phyloP scores from a whole-genome alignment of 148 eudicot genomes.

The Heliosperma pusillum region DNA sequence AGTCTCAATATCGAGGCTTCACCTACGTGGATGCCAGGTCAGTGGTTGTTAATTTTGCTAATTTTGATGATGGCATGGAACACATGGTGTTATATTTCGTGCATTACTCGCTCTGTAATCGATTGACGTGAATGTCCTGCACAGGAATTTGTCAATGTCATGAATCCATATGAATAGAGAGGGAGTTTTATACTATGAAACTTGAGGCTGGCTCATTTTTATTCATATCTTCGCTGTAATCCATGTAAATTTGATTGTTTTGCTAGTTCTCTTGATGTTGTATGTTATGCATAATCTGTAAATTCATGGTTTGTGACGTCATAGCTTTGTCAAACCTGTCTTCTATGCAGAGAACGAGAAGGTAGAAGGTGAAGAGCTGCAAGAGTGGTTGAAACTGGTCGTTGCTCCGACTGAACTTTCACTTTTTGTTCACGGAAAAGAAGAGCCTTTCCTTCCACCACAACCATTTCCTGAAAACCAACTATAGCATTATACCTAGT shows the following conservation, averaged over 20 bases:
- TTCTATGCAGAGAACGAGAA: conserved; percentile 63
- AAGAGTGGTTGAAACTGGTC: conserved; percentile 81
- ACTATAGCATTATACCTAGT: conserved; percentile 5
- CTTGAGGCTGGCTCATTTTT: not conserved
- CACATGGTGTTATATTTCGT: too few species aligned
- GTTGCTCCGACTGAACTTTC: conserved; percentile 86
- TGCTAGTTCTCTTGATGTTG: too few species aligned
- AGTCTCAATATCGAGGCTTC: too few species aligned
- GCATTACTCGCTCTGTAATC: too few species aligned
- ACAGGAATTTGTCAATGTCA: too few species aligned
- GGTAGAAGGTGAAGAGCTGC: conserved; percentile 88
- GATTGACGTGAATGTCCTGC: too few species aligned
- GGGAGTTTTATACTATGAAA: not conserved
- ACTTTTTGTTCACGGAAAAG: conserved; percentile 57
- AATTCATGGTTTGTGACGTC: not conserved
- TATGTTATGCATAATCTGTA: too few species aligned
- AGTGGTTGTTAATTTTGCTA: too few species aligned
- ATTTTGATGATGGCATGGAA: too few species aligned
- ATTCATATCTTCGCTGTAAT: too few species aligned
- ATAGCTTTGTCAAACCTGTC: conserved; percentile 3
- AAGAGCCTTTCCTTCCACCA: conserved; percentile 55
- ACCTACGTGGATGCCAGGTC: too few species aligned
- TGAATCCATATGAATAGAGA: too few species aligned
- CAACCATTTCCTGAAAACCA: conserved; percentile 33
- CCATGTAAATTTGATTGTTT: not conserved